These are phyloP conservation scores for Colletotrichum sp. DNA, from an alignment of 2,329 filamentous ascomycete genomes.

Conservation along the genomic window DNA sequence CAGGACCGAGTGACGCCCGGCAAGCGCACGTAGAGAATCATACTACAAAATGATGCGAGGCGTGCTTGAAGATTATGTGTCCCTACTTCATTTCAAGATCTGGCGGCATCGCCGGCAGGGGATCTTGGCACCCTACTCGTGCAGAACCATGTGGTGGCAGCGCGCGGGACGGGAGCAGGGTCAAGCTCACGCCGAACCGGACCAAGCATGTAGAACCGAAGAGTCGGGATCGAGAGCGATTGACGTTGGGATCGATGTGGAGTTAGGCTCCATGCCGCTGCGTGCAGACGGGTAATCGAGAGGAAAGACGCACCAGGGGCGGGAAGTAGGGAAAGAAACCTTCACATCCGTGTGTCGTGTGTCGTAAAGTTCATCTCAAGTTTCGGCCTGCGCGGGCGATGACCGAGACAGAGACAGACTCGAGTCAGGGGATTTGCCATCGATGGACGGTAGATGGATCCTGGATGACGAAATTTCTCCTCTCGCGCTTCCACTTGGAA, in stretches of 20 bases:
- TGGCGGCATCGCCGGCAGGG: background rate
- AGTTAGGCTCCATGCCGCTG: background rate
- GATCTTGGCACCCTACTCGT: background rate
- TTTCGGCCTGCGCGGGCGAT: background rate
- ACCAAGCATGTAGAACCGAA: background rate
- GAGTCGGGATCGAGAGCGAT: background rate
- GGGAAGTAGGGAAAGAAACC: background rate
- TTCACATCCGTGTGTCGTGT: background rate
- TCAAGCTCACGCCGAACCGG: background rate
- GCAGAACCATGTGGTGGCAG: background rate
- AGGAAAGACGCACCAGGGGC: background rate
- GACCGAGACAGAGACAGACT: background rate
- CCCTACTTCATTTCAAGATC: background rate
- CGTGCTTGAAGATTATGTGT: background rate
- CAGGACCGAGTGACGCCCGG: background rate
- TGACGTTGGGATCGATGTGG: background rate
- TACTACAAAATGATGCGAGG: background rate
- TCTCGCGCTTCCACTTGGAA: background rate
- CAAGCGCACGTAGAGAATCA: background rate
- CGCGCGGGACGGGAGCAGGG: background rate
- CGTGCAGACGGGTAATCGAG: background rate
- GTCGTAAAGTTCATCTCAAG: conserved; percentile 13
- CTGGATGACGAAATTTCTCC: background rate
- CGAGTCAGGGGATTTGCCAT: conserved; percentile 6
- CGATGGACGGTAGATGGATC: background rate